phyloP scores from a whole-genome alignment of 805 yeast species.

The Ogataea siamensis region DNA sequence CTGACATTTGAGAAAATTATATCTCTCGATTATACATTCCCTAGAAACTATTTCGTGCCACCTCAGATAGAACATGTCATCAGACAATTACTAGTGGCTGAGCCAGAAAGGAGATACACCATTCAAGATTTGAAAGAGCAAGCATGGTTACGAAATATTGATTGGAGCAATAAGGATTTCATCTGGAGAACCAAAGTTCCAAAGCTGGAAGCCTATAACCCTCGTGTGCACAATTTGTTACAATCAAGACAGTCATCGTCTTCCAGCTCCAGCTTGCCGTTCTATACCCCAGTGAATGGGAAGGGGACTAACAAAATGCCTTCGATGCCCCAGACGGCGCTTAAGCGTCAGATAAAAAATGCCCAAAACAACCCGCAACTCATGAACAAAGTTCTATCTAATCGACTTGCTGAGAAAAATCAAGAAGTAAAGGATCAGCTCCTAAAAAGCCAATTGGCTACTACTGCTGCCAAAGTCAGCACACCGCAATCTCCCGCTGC shows the following conservation, averaged over 20 bases:
- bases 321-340: conserved; percentile 29
- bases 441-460: conserved; percentile 20
- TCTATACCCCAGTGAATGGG: conserved; percentile 26
- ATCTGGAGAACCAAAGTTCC: conserved; percentile 76
- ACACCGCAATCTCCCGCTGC: conserved; percentile 4
- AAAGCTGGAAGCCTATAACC: conserved; percentile 63
- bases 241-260: conserved; percentile 21
- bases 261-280: conserved; percentile 26
- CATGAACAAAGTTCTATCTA: conserved; percentile 35
- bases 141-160: conserved; percentile 63
- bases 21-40: conserved; percentile 68
- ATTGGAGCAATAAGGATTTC: conserved; percentile 62
- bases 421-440: conserved; percentile 27
- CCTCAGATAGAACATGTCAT: conserved; percentile 63
- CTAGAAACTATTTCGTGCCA: conserved; percentile 58
- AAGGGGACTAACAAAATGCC: conserved; percentile 28
- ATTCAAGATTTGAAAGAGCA: conserved; percentile 60
- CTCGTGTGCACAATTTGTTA: conserved; percentile 28
- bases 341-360: conserved; percentile 32
- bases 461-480: conserved; percentile 19
- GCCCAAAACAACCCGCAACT: conserved; percentile 34
- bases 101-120: conserved; percentile 64
- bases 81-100: conserved; percentile 60
- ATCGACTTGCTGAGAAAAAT: conserved; percentile 33
- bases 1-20: conserved; percentile 88